Conservation (phyloP, 2,329 filamentous ascomycete species). For the Ceratocystis albifundus region DNA sequence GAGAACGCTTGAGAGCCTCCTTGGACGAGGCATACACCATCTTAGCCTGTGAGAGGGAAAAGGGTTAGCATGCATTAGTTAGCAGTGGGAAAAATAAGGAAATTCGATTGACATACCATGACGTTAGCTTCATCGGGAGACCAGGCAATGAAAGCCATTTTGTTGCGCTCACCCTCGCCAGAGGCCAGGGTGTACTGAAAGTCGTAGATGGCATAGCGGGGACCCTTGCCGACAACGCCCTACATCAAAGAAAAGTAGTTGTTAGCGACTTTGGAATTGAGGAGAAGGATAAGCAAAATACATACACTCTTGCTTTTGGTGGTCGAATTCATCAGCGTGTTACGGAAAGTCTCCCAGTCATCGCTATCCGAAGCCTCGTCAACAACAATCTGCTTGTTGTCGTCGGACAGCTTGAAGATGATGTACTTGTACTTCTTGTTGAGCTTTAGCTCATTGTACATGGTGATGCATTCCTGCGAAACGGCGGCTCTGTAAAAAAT, state of each 20-base stretch:
- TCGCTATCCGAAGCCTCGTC: slow-evolving; percentile 57
- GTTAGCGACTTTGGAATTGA: slow-evolving; percentile 1
- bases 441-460: slow-evolving; percentile 75
- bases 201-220: slow-evolving; percentile 76
- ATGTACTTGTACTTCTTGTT: slow-evolving; percentile 73
- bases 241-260: slow-evolving; percentile 27
- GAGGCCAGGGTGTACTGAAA: slow-evolving; percentile 62
- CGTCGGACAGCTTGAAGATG: slow-evolving; percentile 76
- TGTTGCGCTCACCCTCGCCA: slow-evolving; percentile 65
- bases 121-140: slow-evolving; percentile 69
- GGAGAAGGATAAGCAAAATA: neutral
- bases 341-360: slow-evolving; percentile 62
- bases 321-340: slow-evolving; percentile 63
- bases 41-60: slow-evolving; percentile 50
- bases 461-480: slow-evolving; percentile 55
- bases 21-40: slow-evolving; percentile 88
- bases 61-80: slow-evolving; percentile 4
- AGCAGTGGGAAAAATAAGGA: neutral
- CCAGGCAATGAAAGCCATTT: slow-evolving; percentile 70
- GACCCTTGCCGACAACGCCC: slow-evolving; percentile 53
- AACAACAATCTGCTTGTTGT: slow-evolving; percentile 71
- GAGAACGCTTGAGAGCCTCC: slow-evolving; percentile 68
- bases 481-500: slow-evolving; percentile 51
- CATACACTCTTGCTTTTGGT: slow-evolving; percentile 57
- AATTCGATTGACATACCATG: slow-evolving; percentile 45